Conservation (phyloP, 2,329 filamentous ascomycete genomes). For the Pezicula carpinea region DNA sequence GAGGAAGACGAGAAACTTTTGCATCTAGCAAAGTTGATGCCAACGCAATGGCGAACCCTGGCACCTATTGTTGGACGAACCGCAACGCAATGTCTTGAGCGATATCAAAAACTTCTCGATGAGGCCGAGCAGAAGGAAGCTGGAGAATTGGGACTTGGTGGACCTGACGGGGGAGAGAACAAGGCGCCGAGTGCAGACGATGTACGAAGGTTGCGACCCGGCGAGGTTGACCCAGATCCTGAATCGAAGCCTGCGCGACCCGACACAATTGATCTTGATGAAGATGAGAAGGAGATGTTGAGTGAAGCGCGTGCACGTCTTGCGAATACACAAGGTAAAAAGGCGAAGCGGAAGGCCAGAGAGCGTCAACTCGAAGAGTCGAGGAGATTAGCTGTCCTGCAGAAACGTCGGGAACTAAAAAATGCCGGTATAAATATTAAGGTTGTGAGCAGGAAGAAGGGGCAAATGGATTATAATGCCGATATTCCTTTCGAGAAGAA, state of each 20-base stretch:
- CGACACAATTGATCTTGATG: slow-evolving; percentile 96
- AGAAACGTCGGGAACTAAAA: slow-evolving; percentile 95
- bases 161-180: slow-evolving; percentile 81
- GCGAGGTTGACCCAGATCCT: slow-evolving; percentile 94
- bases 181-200: slow-evolving; percentile 88
- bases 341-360: slow-evolving; percentile 94
- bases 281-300: slow-evolving; percentile 99
- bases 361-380: slow-evolving; percentile 96
- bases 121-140: slow-evolving; percentile 89
- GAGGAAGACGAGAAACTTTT: slow-evolving; percentile 98
- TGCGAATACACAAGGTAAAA: slow-evolving; percentile 98
- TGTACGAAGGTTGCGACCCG: slow-evolving; percentile 80
- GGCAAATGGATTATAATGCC: slow-evolving; percentile 99
- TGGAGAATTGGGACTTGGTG: slow-evolving; percentile 74
- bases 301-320: slow-evolving; percentile 94
- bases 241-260: slow-evolving; percentile 94
- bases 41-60: slow-evolving; percentile 98
- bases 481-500: slow-evolving; percentile 98
- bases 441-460: slow-evolving; percentile 83
- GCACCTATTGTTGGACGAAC: slow-evolving; percentile 94
- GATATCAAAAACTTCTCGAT: slow-evolving; percentile 93
- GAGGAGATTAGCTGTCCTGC: slow-evolving; percentile 78
- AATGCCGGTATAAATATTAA: slow-evolving; percentile 98
- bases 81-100: slow-evolving; percentile 93
- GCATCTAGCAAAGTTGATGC: slow-evolving; percentile 96